Conservation (phyloP, 1,284 basidiomycete species). For the Bjerkandera adusta region DNA sequence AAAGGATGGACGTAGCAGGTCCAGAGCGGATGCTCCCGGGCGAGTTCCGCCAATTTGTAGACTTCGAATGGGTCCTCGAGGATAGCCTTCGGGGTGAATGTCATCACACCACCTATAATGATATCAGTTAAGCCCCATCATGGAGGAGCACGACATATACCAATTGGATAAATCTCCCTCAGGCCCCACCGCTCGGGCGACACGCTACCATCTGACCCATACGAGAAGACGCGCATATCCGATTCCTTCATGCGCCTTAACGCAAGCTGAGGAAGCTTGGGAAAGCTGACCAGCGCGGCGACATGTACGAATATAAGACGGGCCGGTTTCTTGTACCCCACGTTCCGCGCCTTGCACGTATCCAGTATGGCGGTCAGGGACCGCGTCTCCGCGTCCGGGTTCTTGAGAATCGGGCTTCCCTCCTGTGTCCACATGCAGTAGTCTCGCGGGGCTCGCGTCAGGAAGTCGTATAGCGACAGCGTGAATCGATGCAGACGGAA, state of each 20-base stretch:
- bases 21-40: conserved; percentile 64
- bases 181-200: conserved; percentile 52
- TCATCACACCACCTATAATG: conserved; percentile 59
- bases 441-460: conserved; percentile 30
- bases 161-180: conserved; percentile 60
- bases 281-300: conserved; percentile 47
- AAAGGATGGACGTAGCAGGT: conserved; percentile 58
- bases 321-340: conserved; percentile 38
- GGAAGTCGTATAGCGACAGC: conserved; percentile 37
- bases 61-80: conserved; percentile 45
- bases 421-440: conserved; percentile 40
- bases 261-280: conserved; percentile 44
- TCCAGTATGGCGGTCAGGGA: conserved; percentile 45
- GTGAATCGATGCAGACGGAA: conserved; percentile 48
- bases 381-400: conserved; percentile 41
- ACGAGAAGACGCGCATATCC: conserved; percentile 58
- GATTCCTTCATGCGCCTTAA: conserved; percentile 40
- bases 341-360: conserved; percentile 36
- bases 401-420: conserved; percentile 21
- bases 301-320: conserved; percentile 63
- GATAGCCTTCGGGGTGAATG: conserved; percentile 62
- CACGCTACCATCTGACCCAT: conserved; percentile 56
- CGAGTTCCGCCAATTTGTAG: conserved; percentile 42
- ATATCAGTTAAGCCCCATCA: background rate
- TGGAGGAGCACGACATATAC: conserved; percentile 36